Evolutionary conservation across 1,284 basidiomycete species (phyloP).

Genomic region (Trametes polyzona): DNA sequence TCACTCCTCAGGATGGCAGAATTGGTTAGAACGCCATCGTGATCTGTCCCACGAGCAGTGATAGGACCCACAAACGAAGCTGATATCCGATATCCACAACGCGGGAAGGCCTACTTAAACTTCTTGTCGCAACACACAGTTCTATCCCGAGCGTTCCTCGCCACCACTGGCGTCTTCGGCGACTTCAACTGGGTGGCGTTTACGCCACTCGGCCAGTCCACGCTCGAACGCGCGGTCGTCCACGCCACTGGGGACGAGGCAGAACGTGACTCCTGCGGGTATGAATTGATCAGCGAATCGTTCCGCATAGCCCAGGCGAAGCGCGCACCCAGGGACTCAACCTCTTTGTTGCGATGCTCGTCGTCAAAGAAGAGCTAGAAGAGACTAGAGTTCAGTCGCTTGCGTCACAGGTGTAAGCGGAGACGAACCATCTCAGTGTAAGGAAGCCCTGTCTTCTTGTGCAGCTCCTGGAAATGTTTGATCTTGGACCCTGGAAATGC

Average conservation of each 20-base stretch:
- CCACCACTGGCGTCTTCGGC: slow-evolving; percentile 30
- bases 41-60: not conserved
- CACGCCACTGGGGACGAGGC: slow-evolving; percentile 56
- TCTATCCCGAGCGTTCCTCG: not conserved
- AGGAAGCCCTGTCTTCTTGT: slow-evolving; percentile 78
- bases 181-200: slow-evolving; percentile 41
- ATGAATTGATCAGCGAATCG: not conserved
- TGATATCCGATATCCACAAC: not conserved
- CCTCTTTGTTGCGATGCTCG: slow-evolving; percentile 77
- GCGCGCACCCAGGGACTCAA: slow-evolving; percentile 64
- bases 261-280: slow-evolving; percentile 70
- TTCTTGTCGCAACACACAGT: not conserved
- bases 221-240: slow-evolving; percentile 58
- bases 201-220: slow-evolving; percentile 68
- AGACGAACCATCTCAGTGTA: slow-evolving; percentile 80
- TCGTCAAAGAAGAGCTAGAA: slow-evolving; percentile 84
- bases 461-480: slow-evolving; percentile 77
- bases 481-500: slow-evolving; percentile 87
- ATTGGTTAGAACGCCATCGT: too few species aligned
- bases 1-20: too few species aligned
- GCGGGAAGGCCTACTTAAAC: not conserved
- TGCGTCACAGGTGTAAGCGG: not conserved
- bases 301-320: slow-evolving; percentile 6
- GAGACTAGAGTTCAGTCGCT: not conserved
- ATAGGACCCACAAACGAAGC: slow-evolving; percentile 1